Percentiles rank a stretch among this genome's conserved stretches.
These are phyloP conservation scores for Boletus pseudo-olivaceus DNA, from an alignment of 768 basidiomycete species.

Conservation along the genomic window DNA sequence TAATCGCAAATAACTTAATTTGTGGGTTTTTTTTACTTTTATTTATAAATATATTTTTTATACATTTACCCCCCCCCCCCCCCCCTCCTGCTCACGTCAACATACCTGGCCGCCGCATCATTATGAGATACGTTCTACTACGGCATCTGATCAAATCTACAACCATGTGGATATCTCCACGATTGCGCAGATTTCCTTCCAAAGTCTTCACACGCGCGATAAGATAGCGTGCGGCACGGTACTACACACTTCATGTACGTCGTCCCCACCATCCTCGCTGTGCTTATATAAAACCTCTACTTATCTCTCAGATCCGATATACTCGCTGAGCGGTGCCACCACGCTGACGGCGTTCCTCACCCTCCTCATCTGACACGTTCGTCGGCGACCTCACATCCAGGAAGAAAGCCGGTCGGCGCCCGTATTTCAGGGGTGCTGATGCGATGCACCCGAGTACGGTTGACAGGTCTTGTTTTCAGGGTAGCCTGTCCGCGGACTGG, in stretches of 20 bases:
- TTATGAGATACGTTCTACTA: background rate
- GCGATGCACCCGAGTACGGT: background rate
- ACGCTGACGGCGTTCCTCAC: background rate
- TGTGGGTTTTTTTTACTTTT: too few relatives aligned
- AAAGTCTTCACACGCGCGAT: constrained; percentile 5
- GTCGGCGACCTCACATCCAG: background rate
- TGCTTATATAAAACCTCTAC: background rate
- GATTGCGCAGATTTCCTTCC: background rate
- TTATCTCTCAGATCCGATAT: constrained; percentile 3
- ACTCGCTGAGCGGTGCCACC: background rate
- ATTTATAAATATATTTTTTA: too few relatives aligned
- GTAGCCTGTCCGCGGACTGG: background rate
- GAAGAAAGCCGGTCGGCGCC: constrained; percentile 1
- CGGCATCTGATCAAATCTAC: constrained; percentile 1
- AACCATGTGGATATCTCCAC: background rate
- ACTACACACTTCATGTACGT: too few relatives aligned
- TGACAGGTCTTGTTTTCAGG: constrained; percentile 3
- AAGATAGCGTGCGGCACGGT: background rate
- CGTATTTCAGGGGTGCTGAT: background rate
- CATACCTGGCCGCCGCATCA: constrained; percentile 1
- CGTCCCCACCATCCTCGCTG: background rate
- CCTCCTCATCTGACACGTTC: constrained; percentile 3
- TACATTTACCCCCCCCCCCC: too few relatives aligned
- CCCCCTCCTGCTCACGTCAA: background rate
- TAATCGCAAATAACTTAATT: too few relatives aligned